Conservation (phyloP, 2,329 filamentous ascomycete species). For the Stagonosporopsis vannaccii region DNA sequence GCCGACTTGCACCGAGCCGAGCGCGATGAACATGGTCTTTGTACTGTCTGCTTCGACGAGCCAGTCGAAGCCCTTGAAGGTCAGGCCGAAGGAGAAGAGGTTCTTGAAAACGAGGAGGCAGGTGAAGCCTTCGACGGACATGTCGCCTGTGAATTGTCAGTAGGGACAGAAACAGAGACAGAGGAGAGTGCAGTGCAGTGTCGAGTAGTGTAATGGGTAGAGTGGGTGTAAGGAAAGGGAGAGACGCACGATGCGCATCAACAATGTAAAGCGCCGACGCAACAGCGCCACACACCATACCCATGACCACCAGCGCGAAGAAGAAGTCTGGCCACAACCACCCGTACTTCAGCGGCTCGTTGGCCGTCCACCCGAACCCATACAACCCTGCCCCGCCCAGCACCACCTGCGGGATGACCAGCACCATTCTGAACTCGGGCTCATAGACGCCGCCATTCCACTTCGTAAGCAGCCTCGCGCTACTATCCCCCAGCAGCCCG, state of each 20-base stretch:
- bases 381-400: conserved; percentile 81
- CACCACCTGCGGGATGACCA: conserved; percentile 83
- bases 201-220: background rate
- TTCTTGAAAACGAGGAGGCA: conserved; percentile 94
- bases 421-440: conserved; percentile 85
- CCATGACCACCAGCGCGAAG: conserved; percentile 82
- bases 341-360: conserved; percentile 67
- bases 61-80: conserved; percentile 86
- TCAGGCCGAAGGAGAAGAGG: conserved; percentile 86
- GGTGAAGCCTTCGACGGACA: conserved; percentile 87
- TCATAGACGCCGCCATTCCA: conserved; percentile 85
- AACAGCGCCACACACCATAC: conserved; percentile 92
- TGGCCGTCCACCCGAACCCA: conserved; percentile 79
- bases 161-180: background rate
- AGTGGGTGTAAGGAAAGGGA: too few relatives aligned
- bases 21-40: conserved; percentile 71
- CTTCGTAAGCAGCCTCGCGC: conserved; percentile 72
- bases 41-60: conserved; percentile 66
- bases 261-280: conserved; percentile 87
- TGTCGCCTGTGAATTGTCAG: conserved; percentile 63
- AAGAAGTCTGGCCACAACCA: conserved; percentile 82
- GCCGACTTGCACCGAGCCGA: conserved; percentile 78
- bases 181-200: background rate
- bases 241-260: conserved; percentile 78
- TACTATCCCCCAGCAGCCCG: conserved; percentile 76